phyloP scores from a whole-genome alignment of 805 yeast species.

The Saturnispora zaruensis region DNA sequence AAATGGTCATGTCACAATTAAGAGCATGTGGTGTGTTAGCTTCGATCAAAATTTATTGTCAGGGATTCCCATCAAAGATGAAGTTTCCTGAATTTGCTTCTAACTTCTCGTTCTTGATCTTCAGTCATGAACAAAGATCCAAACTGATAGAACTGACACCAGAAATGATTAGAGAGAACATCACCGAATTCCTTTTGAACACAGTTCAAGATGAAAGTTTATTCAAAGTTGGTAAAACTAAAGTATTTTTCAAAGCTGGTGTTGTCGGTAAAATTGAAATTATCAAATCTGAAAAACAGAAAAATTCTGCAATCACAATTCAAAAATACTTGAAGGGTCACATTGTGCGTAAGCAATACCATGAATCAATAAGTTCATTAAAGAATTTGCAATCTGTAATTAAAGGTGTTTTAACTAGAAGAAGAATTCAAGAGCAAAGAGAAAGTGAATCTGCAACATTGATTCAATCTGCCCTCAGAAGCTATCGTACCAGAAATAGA shows the following conservation, averaged over 20 bases:
- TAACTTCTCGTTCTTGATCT: conserved; percentile 69
- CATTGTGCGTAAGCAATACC: conserved; percentile 53
- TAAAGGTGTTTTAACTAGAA: conserved; percentile 58
- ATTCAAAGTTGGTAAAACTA: conserved; percentile 86
- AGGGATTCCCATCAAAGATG: conserved; percentile 97
- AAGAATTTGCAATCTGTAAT: conserved; percentile 48
- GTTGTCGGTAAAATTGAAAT: conserved; percentile 89
- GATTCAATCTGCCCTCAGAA: conserved; percentile 64
- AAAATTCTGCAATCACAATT: conserved; percentile 69
- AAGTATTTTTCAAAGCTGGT: conserved; percentile 94
- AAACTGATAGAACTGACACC: conserved; percentile 3
- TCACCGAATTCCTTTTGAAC: conserved; percentile 44
- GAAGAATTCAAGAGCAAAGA: conserved; percentile 42
- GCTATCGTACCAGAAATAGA: conserved; percentile 38
- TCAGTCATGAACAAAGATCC: conserved; percentile 63
- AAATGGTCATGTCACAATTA: conserved; percentile 90
- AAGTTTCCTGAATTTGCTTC: conserved; percentile 87
- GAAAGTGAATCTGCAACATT: conserved; percentile 55
- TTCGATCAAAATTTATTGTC: conserved; percentile 92
- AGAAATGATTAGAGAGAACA: conserved; percentile 7
- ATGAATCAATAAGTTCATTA: conserved; percentile 46
- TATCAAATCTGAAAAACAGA: conserved; percentile 68
- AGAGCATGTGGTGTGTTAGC: conserved; percentile 99
- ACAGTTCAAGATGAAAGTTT: conserved; percentile 59
- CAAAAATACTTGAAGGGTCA: conserved; percentile 73